Conservation (phyloP, 352 stramenopile species). For the Pythium brassicae region DNA sequence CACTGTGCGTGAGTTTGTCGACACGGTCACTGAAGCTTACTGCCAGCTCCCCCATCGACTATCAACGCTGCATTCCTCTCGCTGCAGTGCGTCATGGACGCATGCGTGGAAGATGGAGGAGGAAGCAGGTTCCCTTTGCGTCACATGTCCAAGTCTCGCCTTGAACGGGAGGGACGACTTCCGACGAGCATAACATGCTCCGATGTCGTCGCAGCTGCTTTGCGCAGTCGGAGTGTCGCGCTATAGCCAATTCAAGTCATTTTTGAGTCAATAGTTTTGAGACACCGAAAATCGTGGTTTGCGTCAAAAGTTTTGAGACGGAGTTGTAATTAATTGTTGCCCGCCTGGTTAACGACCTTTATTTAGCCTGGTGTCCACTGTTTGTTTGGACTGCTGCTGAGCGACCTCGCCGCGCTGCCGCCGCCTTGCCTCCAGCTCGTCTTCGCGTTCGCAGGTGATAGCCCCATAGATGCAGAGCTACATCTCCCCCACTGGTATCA, state of each 20-base stretch:
- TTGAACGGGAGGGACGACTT: not conserved
- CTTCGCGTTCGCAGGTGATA: slow-evolving; percentile 5
- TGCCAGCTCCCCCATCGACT: not conserved
- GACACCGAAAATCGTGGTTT: not conserved
- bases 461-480: slow-evolving; percentile 1
- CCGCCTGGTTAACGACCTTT: too few relatives aligned
- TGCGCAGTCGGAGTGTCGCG: too few relatives aligned
- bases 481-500: not conserved
- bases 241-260: not conserved
- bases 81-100: not conserved
- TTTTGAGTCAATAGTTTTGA: not conserved
- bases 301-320: not conserved
- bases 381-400: too few relatives aligned
- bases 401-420: not conserved
- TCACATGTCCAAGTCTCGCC: not conserved
- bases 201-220: not conserved
- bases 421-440: slow-evolving; percentile 6
- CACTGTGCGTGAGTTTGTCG: too few relatives aligned
- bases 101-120: not conserved
- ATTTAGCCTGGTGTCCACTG: too few relatives aligned
- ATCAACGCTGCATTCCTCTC: not conserved
- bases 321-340: too few relatives aligned
- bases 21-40: not conserved
- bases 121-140: not conserved
- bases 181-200: not conserved